A percentile compares a stretch with the other conserved stretches of the same genome.
phyloP scores from a whole-genome alignment of 768 basidiomycete species.

The Tylopilus rubrobrunneus region DNA sequence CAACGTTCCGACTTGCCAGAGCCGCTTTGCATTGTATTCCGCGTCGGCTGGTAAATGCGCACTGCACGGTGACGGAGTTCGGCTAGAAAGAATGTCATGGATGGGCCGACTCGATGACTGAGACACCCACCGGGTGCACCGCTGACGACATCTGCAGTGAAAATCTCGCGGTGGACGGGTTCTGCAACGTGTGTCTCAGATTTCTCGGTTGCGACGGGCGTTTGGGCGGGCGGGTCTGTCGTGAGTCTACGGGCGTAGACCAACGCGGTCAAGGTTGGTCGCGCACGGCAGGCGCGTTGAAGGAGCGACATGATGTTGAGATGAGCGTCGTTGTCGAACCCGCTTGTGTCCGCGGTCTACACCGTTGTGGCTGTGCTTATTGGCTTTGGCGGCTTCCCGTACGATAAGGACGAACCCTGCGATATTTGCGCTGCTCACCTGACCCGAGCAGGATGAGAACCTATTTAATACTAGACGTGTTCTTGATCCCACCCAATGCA shows the following conservation, averaged over 20 bases:
- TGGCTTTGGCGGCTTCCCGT: too few species aligned
- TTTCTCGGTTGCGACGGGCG: slow-evolving; percentile 19
- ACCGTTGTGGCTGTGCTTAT: slow-evolving; percentile 23
- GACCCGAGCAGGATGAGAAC: too few species aligned
- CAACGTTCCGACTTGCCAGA: slow-evolving; percentile 81
- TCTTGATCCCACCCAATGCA: neutral
- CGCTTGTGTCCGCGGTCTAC: neutral
- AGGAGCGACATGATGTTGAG: slow-evolving; percentile 49
- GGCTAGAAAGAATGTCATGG: slow-evolving; percentile 38
- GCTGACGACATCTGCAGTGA: slow-evolving; percentile 79
- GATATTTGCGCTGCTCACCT: too few species aligned
- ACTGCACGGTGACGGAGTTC: slow-evolving; percentile 86
- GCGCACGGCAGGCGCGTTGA: slow-evolving; percentile 37
- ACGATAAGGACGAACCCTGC: too few species aligned
- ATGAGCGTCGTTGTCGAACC: neutral
- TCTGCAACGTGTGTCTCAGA: slow-evolving; percentile 37
- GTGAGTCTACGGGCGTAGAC: slow-evolving; percentile 18
- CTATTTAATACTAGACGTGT: neutral
- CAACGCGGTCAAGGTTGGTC: slow-evolving; percentile 15
- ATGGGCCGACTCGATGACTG: neutral
- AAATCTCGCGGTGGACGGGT: slow-evolving; percentile 52
- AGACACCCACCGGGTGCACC: slow-evolving; percentile 72
- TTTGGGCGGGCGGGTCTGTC: slow-evolving; percentile 18
- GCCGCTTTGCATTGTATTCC: slow-evolving; percentile 95
- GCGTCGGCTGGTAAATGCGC: slow-evolving; percentile 88